These are phyloP conservation scores for Pichia membranifaciens DNA, from an alignment of 805 yeast species.

Conservation along the genomic window DNA sequence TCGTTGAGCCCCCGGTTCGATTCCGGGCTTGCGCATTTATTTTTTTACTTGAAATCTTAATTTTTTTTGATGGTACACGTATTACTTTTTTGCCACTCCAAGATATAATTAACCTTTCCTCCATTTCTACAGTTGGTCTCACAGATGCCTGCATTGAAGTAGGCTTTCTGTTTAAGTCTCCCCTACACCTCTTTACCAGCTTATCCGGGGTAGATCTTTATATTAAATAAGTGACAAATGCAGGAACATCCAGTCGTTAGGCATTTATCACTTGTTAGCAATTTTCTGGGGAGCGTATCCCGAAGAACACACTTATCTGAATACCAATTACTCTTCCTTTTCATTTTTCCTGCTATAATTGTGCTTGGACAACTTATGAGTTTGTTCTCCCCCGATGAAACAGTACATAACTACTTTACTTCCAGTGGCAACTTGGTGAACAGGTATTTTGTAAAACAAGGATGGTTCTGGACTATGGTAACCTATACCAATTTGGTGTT, in stretches of 20 bases:
- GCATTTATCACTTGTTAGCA: neutral
- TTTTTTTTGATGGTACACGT: neutral
- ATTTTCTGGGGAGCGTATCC: neutral
- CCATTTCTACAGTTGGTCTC: no score
- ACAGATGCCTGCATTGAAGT: no score
- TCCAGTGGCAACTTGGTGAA: slow-evolving; percentile 69
- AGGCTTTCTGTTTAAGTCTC: no score
- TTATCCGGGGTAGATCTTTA: no score
- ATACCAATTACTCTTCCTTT: slow-evolving; percentile 4
- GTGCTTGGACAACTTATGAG: slow-evolving; percentile 47
- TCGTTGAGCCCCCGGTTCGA: slow-evolving; percentile 28
- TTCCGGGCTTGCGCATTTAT: slow-evolving; percentile 25
- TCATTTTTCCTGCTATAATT: slow-evolving; percentile 37
- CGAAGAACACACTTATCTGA: neutral
- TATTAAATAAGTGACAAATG: no score
- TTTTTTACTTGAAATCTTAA: no score
- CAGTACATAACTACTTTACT: slow-evolving; percentile 44
- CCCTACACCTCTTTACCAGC: no score
- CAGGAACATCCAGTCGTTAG: neutral
- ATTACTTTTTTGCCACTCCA: no score
- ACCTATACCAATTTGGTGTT: slow-evolving; percentile 27
- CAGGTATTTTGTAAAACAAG: slow-evolving; percentile 71
- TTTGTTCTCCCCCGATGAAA: slow-evolving; percentile 38
- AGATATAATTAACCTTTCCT: no score
- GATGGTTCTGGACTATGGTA: slow-evolving; percentile 86